Base-by-base conservation (phyloP, 2,329 filamentous ascomycete species). In the Albophoma yamanashiensis region DNA sequence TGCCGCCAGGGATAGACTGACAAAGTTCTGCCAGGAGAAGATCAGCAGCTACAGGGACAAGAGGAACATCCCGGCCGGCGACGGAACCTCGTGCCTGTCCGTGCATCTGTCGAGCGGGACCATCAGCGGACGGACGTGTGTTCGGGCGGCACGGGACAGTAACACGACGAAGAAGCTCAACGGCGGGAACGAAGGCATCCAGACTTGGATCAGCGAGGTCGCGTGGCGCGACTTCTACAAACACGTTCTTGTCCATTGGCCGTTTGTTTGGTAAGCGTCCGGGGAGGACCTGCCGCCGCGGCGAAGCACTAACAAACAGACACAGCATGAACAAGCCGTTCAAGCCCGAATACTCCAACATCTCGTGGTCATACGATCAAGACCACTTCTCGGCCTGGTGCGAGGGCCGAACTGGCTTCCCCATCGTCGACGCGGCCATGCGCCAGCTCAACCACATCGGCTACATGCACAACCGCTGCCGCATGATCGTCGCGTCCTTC, bases 151-250 rank as follows among this genome's bases (percentile, higher is more conserved):
- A 0, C 79, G 83, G 39, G 81, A 85, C 59, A 74, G 76, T 38
- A 89, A 90, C 67, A 84, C 76, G 34, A 82, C 81, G 1, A 84
- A 82, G 69, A 83, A 84, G 60, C 79, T 96, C 1, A 83, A 91
- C 62, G 82, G 77, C 1, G 88, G 88, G 0, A 80, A 82, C 25
- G 73, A 82, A 20, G 89, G 89, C 0, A 87, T 89, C 60, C 78
- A 82, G 57, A 78, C 79, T 0, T 95, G 90, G 90, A 91, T 94
- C 64, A 86, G 86, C 58, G 91, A 95, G 71, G 80, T 95, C 4
- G 91, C 89, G 0, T 94, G 91, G 91, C 79, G 91, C 17, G 91
- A 95, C 67, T 95, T 95, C 68, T 95, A 95, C 75, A 91, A 87
- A 67, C 89, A 94, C 70, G 89, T 96, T 3, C 75, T 96, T 6